A percentile compares a stretch with the other conserved stretches of the same genome.
Conservation (phyloP, 495 filamentous ascomycete species). For the Apiosordaria backusii region DNA sequence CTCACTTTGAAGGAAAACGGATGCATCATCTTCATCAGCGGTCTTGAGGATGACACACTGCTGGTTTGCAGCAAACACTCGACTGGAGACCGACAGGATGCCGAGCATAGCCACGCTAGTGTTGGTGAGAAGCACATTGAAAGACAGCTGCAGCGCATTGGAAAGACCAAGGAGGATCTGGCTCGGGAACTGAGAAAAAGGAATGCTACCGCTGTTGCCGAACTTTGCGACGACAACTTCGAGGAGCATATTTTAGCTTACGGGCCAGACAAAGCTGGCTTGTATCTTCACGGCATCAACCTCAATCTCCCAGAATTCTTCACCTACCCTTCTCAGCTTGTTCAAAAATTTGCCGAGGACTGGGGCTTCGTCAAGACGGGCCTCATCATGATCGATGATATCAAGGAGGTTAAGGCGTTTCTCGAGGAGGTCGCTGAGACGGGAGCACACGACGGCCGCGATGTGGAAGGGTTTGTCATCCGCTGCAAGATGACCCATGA, state of each 20-base stretch:
- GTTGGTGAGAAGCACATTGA: conserved; percentile 85
- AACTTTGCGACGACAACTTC: conserved; percentile 93
- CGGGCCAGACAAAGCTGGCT: conserved; percentile 72
- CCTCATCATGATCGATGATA: conserved; percentile 71
- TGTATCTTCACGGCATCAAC: conserved; percentile 96
- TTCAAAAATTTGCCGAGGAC: conserved; percentile 82
- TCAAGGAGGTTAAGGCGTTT: conserved; percentile 69
- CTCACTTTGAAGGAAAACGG: conserved; percentile 97
- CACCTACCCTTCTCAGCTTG: conserved; percentile 72
- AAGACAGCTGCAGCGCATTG: conserved; percentile 67
- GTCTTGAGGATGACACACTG: conserved; percentile 78
- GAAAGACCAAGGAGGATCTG: conserved; percentile 72
- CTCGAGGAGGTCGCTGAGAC: conserved; percentile 78
- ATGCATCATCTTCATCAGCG: conserved; percentile 96
- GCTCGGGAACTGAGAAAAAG: conserved; percentile 68
- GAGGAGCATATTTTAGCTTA: conserved; percentile 97
- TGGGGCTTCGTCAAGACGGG: conserved; percentile 94
- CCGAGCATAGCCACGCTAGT: conserved; percentile 71
- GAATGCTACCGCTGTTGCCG: conserved; percentile 91
- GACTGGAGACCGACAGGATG: conserved; percentile 69
- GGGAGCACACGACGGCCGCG: conserved; percentile 80
- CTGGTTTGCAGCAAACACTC: conserved; percentile 98
- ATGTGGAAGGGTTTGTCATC: conserved; percentile 96
- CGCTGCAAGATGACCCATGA: conserved; percentile 65
- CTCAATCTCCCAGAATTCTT: conserved; percentile 85